These are phyloP conservation scores for Dictyostelium brefeldianum DNA, from an alignment of 78 protist species.

Conservation along the genomic window DNA sequence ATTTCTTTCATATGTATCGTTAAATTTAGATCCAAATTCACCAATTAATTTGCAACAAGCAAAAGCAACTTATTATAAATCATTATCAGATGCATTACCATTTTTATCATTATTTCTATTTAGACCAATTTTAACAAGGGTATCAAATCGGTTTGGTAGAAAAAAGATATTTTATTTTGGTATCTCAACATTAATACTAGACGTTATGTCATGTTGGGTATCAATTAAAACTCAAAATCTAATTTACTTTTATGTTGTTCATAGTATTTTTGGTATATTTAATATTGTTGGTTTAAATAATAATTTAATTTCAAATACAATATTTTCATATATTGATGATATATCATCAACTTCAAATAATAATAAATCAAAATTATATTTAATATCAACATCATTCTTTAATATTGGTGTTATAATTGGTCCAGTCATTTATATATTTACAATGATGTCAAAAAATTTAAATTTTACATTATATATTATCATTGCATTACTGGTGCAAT, in stretches of 20 bases:
- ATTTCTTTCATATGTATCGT: not conserved
- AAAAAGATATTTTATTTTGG: not conserved
- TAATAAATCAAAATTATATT: not conserved
- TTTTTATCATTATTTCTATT: not conserved
- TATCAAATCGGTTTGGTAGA: not conserved
- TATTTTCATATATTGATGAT: not conserved
- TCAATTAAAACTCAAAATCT: constrained; percentile 2
- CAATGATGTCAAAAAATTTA: not conserved
- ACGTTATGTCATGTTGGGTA: not conserved
- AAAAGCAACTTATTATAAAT: constrained; percentile 14
- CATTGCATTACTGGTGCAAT: not conserved
- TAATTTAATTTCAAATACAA: not conserved
- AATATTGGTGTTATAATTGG: not conserved
- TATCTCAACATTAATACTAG: not conserved
- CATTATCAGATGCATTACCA: constrained; percentile 41
- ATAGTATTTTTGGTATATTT: not conserved
- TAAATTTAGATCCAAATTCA: not conserved
- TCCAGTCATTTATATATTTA: not conserved
- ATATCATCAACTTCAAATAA: not conserved
- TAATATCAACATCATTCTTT: not conserved
- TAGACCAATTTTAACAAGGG: no score
- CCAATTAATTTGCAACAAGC: not conserved
- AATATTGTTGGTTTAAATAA: not conserved
- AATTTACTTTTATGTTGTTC: not conserved
- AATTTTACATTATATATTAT: not conserved